Percentiles rank a stretch among this genome's conserved stretches.
Evolutionary conservation across 1,284 basidiomycete genomes (phyloP).

Genomic region (Somion occarium): DNA sequence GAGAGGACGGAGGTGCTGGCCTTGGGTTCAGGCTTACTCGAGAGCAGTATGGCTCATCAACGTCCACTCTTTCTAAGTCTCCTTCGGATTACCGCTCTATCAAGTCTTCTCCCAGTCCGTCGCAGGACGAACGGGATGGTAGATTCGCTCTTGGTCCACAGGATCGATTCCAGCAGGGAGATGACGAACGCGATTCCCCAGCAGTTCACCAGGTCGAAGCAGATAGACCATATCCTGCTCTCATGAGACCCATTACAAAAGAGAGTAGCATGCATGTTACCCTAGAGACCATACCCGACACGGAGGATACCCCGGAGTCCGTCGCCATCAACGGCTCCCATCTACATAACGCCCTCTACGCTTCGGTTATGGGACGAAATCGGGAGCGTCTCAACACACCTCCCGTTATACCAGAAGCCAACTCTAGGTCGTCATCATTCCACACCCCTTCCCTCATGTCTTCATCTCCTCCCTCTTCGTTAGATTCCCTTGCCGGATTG

Average conservation of each 20-base stretch:
- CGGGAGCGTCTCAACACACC: constrained; percentile 31
- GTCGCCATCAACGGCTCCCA: constrained; percentile 13
- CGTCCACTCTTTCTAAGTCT: constrained; percentile 53
- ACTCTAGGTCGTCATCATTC: constrained; percentile 29
- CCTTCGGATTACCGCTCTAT: constrained; percentile 62
- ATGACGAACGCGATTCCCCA: constrained; percentile 41
- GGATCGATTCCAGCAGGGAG: constrained; percentile 27
- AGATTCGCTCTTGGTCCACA: constrained; percentile 19
- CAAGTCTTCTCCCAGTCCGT: constrained; percentile 65
- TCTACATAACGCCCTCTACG: constrained; percentile 17
- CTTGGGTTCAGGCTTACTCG: constrained; percentile 43
- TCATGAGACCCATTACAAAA: constrained; percentile 36
- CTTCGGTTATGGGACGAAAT: constrained; percentile 19
- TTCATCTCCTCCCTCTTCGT: constrained; percentile 71
- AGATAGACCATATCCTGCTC: constrained; percentile 36
- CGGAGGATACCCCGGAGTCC: constrained; percentile 39
- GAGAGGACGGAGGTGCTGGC: constrained; percentile 43
- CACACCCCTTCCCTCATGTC: constrained; percentile 42
- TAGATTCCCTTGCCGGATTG: constrained; percentile 66
- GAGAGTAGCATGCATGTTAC: constrained; percentile 49
- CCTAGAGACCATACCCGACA: constrained; percentile 50
- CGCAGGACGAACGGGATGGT: constrained; percentile 32
- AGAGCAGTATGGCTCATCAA: constrained; percentile 49
- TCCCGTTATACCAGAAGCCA: constrained; percentile 38
- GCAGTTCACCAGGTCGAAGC: constrained; percentile 42